Percentiles rank a stretch among this genome's conserved stretches.
Evolutionary conservation across 345 rosid species (phyloP).

Genomic region (Eucalyptus pauciflora): DNA sequence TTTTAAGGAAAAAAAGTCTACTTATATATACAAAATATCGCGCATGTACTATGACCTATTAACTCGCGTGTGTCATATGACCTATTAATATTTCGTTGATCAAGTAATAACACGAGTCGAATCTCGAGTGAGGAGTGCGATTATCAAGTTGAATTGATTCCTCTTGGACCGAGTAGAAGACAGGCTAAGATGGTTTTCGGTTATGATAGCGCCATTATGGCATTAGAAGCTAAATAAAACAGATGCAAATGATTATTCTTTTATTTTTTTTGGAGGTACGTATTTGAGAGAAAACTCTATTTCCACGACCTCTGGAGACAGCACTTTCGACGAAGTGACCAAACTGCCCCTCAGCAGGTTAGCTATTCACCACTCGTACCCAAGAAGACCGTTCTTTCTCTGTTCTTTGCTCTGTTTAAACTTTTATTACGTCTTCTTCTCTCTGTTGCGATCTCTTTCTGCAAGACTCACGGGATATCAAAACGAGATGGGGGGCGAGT

Average conservation of each 20-base stretch:
- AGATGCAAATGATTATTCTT: not conserved
- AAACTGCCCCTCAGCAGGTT: not conserved
- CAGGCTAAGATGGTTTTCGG: not conserved
- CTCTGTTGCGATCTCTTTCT: not conserved
- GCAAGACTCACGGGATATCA: not conserved
- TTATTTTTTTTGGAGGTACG: not conserved
- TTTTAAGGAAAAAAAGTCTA: not conserved
- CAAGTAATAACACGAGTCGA: not conserved
- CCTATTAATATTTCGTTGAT: too few relatives aligned
- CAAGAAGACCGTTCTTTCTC: not conserved
- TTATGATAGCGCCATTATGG: not conserved
- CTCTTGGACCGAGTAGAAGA: not conserved
- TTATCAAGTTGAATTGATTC: not conserved
- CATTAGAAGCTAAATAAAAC: not conserved
- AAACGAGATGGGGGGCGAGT: not conserved
- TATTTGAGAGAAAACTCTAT: not conserved
- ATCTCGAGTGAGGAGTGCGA: not conserved
- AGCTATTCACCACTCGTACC: not conserved
- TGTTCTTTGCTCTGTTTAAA: not conserved
- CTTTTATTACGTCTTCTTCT: not conserved
- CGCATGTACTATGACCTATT: not conserved
- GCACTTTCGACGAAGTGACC: not conserved
- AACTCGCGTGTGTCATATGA: fast-evolving
- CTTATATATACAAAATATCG: fast-evolving
- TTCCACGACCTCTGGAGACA: not conserved